These are phyloP conservation scores for Vigna unguiculata DNA, from an alignment of 306 rosid species.

Conservation along the genomic window DNA sequence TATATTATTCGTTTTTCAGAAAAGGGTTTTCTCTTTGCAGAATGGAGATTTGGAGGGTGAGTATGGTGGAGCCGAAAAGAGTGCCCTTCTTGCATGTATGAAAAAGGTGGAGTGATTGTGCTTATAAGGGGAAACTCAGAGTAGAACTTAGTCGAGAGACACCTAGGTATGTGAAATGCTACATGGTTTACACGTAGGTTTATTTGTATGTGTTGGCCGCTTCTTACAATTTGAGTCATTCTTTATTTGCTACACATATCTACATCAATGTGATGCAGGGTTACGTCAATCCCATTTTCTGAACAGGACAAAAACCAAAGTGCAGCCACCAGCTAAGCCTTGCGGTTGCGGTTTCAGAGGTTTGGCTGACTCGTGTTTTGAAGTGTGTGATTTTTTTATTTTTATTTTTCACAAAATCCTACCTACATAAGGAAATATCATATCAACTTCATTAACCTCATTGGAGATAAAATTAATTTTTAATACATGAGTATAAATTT, in stretches of 20 bases:
- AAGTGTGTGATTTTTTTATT: slow-evolving; percentile 24
- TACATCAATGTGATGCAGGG: slow-evolving; percentile 25
- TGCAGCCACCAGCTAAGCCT: slow-evolving; percentile 1
- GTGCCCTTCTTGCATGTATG: slow-evolving; percentile 65
- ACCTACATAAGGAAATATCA: too few species aligned
- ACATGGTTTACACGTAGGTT: slow-evolving; percentile 53
- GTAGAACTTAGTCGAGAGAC: slow-evolving; percentile 51
- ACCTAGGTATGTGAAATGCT: slow-evolving; percentile 53
- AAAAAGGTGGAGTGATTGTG: slow-evolving; percentile 54
- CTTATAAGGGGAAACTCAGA: slow-evolving; percentile 51
- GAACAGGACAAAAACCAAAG: slow-evolving; percentile 37
- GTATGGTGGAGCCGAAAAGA: not conserved
- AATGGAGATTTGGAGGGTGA: slow-evolving; percentile 5
- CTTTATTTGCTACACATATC: slow-evolving; percentile 22
- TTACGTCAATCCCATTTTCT: slow-evolving; percentile 32
- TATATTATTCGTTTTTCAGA: not conserved
- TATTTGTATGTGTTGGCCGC: slow-evolving; percentile 40
- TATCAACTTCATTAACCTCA: too few species aligned
- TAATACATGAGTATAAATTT: too few species aligned
- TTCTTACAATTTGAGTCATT: slow-evolving; percentile 26
- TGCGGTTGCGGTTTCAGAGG: slow-evolving; percentile 40
- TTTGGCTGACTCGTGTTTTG: slow-evolving; percentile 15
- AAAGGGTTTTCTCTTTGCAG: not conserved
- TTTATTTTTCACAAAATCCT: not conserved
- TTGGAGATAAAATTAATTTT: too few species aligned